Base-by-base conservation (phyloP, 169 alveolate species). In the Perkinsus olseni region DNA sequence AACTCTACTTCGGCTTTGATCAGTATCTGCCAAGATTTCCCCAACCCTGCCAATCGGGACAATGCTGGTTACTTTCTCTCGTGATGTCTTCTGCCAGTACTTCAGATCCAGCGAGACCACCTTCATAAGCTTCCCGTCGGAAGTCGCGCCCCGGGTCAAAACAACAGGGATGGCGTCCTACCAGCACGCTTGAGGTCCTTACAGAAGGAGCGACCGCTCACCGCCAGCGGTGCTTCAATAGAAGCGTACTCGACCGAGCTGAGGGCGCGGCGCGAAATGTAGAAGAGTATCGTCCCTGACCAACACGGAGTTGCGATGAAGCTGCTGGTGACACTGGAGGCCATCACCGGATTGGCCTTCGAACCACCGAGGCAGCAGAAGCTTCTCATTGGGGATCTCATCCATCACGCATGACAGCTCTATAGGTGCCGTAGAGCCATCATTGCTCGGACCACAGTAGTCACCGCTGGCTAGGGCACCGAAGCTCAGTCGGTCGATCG, bases 71-170 rank as follows among this genome's bases (percentile, higher is more conserved):
- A 62, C 82, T 28, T 92, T 92, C 91, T 92, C 91, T 31, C 39
- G 40, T 0, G 74, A 11, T 0, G 90, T 92, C 38, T 28, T 92
- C 74, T 92, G 93, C 93, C 93, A 92, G 40, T 92, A 92, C 91
- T 92, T 74, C 34, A 92, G 38, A 37, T 36, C 91, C 31, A 92
- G 51, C 51, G 28, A 8, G 36, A 92, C 93, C 24, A 34, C 37
- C 37, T 28, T 37, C 91, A 62, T 50, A 0, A 91, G 93, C n/a
- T 38, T 31, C 13, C 93, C 93, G 28, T 36, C 82, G 39, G 62
- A n/a, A n/a, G 36, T 45, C 40, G 39, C 93, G 82, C 93, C 93
- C 39, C 62, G 92, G 10, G 21, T 38, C 92, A 91, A 28, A 6
- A 40, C 50, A 6, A 91, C 74, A 11, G 92, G 92, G 4, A 91